phyloP scores from a whole-genome alignment of 148 eudicot genomes.

The Oxyria digyna region DNA sequence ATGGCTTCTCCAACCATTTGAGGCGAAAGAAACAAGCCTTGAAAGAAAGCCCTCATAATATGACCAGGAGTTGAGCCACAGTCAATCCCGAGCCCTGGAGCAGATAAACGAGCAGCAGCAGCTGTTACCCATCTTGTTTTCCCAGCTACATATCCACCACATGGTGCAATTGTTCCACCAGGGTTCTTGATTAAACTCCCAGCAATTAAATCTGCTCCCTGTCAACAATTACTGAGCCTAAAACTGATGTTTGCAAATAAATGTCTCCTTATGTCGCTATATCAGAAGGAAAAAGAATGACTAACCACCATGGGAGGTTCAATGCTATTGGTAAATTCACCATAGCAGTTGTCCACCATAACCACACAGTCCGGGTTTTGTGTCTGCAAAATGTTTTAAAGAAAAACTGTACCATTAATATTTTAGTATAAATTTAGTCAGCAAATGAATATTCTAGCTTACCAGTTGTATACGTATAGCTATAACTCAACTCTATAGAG shows the following conservation, averaged over 20 bases:
- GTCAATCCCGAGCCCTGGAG: slow-evolving; percentile 90
- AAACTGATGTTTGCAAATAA: neutral
- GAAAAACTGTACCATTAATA: neutral
- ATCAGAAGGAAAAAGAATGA: slow-evolving; percentile 5
- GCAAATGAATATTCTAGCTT: neutral
- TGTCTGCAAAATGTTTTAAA: slow-evolving; percentile 25
- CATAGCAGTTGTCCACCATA: slow-evolving; percentile 98
- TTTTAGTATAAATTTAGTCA: neutral
- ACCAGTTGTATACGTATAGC: neutral
- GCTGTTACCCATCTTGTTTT: slow-evolving; percentile 75
- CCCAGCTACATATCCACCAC: slow-evolving; percentile 98
- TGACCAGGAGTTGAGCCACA: slow-evolving; percentile 95
- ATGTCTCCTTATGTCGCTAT: neutral
- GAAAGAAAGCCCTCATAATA: slow-evolving; percentile 73
- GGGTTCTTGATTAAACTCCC: slow-evolving; percentile 96
- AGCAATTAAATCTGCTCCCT: slow-evolving; percentile 96
- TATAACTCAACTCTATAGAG: neutral
- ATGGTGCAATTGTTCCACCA: slow-evolving; percentile 97
- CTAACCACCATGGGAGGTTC: slow-evolving; percentile 98
- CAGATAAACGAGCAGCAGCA: slow-evolving; percentile 91
- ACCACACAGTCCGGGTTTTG: slow-evolving; percentile 82
- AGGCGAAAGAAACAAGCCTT: slow-evolving; percentile 86
- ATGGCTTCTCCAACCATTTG: slow-evolving; percentile 99
- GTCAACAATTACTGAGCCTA: slow-evolving; percentile 14
- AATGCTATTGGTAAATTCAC: slow-evolving; percentile 73